Conservation (phyloP, 2,329 filamentous ascomycete genomes). For the Dothiorella sarmentorum region DNA sequence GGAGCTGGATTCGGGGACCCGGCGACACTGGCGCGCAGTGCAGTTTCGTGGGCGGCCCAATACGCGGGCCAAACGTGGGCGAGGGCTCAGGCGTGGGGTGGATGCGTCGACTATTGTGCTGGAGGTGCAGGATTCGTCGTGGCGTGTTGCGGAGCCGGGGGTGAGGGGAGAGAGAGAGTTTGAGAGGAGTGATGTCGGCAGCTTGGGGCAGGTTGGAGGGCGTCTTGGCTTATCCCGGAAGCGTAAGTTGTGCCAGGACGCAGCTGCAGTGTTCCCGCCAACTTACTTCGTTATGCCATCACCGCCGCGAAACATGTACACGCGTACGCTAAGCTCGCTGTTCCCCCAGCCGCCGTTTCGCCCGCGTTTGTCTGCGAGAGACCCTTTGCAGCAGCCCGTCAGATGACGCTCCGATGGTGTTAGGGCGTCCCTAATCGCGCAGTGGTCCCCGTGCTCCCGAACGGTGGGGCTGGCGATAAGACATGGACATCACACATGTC, state of each 20-base stretch:
- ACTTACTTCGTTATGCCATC: not conserved
- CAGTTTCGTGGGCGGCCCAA: conserved; percentile 8
- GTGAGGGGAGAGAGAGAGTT: conserved; percentile 4
- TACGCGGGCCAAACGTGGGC: conserved; percentile 11
- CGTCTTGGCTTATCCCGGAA: conserved; percentile 17
- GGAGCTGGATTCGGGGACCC: conserved; percentile 5
- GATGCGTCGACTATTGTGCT: not conserved
- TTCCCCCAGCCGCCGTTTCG: not conserved
- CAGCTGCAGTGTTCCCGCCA: conserved; percentile 2
- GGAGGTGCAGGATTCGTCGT: conserved; percentile 4
- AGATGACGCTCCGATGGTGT: conserved; percentile 9
- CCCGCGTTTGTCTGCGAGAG: not conserved
- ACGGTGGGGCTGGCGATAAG: conserved; percentile 11
- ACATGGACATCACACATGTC: not conserved
- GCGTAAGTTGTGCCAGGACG: conserved; percentile 9
- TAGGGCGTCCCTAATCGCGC: conserved; percentile 11
- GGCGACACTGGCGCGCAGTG: not conserved
- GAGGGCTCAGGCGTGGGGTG: not conserved
- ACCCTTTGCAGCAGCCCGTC: not conserved
- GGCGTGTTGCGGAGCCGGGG: not conserved
- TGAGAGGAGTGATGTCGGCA: conserved; percentile 16
- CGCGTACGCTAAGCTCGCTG: not conserved
- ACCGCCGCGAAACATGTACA: not conserved
- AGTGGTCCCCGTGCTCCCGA: conserved; percentile 11
- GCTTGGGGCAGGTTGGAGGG: conserved; percentile 17